Conservation (phyloP, 2,329 filamentous ascomycete genomes). For the Nemania serpens region DNA sequence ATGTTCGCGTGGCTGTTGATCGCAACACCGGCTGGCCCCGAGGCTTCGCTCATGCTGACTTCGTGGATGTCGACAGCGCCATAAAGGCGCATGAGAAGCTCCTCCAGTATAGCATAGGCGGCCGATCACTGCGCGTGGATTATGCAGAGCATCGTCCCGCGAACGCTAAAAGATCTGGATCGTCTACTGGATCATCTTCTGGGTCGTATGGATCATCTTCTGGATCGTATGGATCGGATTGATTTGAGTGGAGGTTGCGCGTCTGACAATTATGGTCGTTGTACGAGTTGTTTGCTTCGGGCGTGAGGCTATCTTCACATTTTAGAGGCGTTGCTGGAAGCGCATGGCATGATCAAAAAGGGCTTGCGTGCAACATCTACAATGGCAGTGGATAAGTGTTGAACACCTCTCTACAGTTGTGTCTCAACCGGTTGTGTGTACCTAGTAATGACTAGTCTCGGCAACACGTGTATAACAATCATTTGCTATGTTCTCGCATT, state of each 20-base stretch:
- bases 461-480: slow-evolving; percentile 16
- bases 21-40: slow-evolving; percentile 77
- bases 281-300: slow-evolving; percentile 11
- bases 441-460: slow-evolving; percentile 17
- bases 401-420: neutral
- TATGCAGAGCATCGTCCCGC: slow-evolving; percentile 49
- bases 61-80: slow-evolving; percentile 70
- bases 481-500: slow-evolving; percentile 2
- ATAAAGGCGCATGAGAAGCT: slow-evolving; percentile 62
- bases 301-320: slow-evolving; percentile 11
- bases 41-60: slow-evolving; percentile 86
- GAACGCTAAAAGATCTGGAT: neutral
- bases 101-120: slow-evolving; percentile 62
- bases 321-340: slow-evolving; percentile 4
- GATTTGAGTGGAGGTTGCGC: neutral
- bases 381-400: slow-evolving; percentile 9
- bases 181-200: neutral
- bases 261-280: slow-evolving; percentile 4
- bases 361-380: neutral
- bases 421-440: slow-evolving; percentile 19
- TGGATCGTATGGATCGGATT: neutral
- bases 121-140: slow-evolving; percentile 68
- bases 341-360: neutral
- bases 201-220: neutral
- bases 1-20: slow-evolving; percentile 83